phyloP scores from a whole-genome alignment of 331 rosid species.

The Quercus tomentella region DNA sequence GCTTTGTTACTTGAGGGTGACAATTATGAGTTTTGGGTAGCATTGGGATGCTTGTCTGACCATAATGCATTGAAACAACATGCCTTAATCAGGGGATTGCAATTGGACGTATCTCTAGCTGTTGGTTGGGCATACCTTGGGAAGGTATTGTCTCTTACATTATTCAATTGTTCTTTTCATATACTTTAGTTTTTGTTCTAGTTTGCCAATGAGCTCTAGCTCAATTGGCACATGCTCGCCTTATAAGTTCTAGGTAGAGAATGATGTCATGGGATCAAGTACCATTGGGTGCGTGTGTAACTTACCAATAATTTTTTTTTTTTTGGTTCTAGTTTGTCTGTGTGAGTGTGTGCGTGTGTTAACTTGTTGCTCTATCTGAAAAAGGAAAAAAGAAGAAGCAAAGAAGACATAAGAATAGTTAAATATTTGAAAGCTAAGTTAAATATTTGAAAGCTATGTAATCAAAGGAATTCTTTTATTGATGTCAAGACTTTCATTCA shows the following conservation, averaged over 20 bases:
- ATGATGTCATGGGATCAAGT: too few species aligned
- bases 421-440: background rate
- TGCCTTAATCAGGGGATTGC: conserved; percentile 83
- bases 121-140: conserved; percentile 93
- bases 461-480: background rate
- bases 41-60: conserved; percentile 68
- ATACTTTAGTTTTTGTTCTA: background rate
- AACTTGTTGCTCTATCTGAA: background rate
- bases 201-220: background rate
- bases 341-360: background rate
- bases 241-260: too few species aligned
- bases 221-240: too few species aligned
- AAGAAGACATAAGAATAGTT: background rate
- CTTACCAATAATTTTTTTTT: too few species aligned
- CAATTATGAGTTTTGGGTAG: conserved; percentile 88
- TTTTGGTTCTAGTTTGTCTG: background rate
- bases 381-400: background rate
- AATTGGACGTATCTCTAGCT: conserved; percentile 79
- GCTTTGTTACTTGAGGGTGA: conserved; percentile 88
- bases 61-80: conserved; percentile 76
- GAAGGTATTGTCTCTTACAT: conserved; percentile 50
- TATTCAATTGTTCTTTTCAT: conserved; percentile 4
- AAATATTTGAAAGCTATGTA: too few species aligned
- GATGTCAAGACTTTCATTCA: background rate
- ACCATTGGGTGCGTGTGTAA: too few species aligned